These are phyloP conservation scores for Wallacemonas sp. DNA, from an alignment of 208 protist species.

Conservation along the genomic window DNA sequence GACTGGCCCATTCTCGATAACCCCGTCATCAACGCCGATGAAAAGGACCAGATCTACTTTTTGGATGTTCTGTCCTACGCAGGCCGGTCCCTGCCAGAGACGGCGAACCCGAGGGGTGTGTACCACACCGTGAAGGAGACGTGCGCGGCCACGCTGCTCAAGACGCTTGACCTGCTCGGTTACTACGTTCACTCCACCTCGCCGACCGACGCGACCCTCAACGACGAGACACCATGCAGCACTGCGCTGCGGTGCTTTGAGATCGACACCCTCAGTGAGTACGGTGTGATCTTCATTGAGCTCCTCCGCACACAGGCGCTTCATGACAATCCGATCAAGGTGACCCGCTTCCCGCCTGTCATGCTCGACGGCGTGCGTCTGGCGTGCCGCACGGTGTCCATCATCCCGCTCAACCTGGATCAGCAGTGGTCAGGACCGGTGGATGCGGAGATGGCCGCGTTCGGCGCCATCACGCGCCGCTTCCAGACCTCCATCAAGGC, in stretches of 20 bases:
- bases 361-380: conserved; percentile 26
- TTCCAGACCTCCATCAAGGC: conserved; percentile 34
- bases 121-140: conserved; percentile 37
- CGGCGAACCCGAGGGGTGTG: conserved; percentile 2
- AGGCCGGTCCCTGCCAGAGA: conserved; percentile 14
- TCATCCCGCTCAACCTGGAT: conserved; percentile 40
- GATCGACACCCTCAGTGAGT: conserved; percentile 32
- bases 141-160: conserved; percentile 37
- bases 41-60: conserved; percentile 23
- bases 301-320: conserved; percentile 33
- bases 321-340: conserved; percentile 22
- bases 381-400: conserved; percentile 40
- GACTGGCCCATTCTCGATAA: conserved; percentile 21
- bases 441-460: conserved; percentile 40
- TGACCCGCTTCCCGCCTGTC: conserved; percentile 9
- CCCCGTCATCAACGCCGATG: neutral
- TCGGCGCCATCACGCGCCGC: conserved; percentile 40
- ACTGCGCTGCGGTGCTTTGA: conserved; percentile 6
- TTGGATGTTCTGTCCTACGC: conserved; percentile 41
- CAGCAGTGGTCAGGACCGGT: conserved; percentile 40
- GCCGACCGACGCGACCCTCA: neutral
- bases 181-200: conserved; percentile 42
- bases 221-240: conserved; percentile 1
- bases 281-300: conserved; percentile 52
- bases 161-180: conserved; percentile 56